These are phyloP conservation scores for Pistacia integerrima DNA, from an alignment of 345 rosid genomes.

Conservation along the genomic window DNA sequence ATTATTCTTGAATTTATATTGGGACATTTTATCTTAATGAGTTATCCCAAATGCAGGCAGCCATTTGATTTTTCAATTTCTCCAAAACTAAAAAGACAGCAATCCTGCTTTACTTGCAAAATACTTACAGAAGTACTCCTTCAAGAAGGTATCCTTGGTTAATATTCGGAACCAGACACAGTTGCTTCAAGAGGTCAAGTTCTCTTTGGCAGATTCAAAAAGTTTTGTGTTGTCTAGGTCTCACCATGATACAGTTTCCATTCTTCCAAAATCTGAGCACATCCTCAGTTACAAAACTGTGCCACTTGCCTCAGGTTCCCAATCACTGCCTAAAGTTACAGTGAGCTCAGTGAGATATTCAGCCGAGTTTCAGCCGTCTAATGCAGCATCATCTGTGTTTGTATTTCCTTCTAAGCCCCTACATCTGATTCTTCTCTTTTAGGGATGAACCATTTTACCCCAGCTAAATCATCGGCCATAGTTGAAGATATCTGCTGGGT, in stretches of 20 bases:
- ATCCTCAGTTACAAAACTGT: slow-evolving; percentile 65
- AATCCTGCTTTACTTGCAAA: no score
- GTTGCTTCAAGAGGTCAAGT: slow-evolving; percentile 87
- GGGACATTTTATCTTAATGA: no score
- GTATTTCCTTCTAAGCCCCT: slow-evolving; percentile 69
- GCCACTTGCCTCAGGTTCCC: slow-evolving; percentile 82
- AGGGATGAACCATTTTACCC: no score
- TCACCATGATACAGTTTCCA: slow-evolving; percentile 60
- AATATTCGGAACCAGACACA: slow-evolving; percentile 72
- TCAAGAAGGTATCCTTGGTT: slow-evolving; percentile 10
- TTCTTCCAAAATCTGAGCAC: slow-evolving; percentile 76
- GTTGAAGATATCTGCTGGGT: no score
- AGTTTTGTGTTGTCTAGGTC: slow-evolving; percentile 79
- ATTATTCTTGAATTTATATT: no score
- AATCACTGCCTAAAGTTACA: slow-evolving; percentile 72
- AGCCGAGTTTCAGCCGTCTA: slow-evolving; percentile 73
- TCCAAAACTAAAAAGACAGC: no score
- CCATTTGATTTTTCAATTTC: no score
- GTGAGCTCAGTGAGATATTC: slow-evolving; percentile 71
- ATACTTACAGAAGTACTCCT: no score
- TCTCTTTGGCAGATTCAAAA: slow-evolving; percentile 76
- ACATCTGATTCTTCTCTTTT: no score
- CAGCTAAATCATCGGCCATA: no score
- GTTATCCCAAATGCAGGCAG: no score
- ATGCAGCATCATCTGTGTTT: slow-evolving; percentile 61